Percentiles rank a stretch among this genome's conserved stretches.
These are phyloP conservation scores for Talaromyces proteolyticus DNA, from an alignment of 495 filamentous ascomycete genomes.

Conservation along the genomic window DNA sequence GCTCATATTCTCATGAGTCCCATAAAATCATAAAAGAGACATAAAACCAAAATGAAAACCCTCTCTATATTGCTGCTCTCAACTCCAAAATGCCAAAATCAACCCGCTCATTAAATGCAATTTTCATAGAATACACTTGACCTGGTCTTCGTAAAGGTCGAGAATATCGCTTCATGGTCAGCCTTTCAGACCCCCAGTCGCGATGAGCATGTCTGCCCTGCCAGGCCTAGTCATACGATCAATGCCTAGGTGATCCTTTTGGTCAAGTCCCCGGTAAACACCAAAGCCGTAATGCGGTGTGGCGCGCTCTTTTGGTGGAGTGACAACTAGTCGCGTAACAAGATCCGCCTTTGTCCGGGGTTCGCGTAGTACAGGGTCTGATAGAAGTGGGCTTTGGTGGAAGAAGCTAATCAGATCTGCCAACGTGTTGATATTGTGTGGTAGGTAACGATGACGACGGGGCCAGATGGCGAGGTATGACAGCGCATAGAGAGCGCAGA, in stretches of 20 bases:
- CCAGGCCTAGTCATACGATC: slow-evolving; percentile 50
- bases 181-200: slow-evolving; percentile 17
- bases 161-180: neutral
- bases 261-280: slow-evolving; percentile 54
- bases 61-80: neutral
- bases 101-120: too few relatives aligned
- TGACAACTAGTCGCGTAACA: slow-evolving; percentile 52
- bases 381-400: slow-evolving; percentile 60
- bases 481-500: slow-evolving; percentile 62
- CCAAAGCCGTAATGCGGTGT: slow-evolving; percentile 56
- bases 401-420: slow-evolving; percentile 75
- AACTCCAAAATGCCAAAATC: too few relatives aligned
- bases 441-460: slow-evolving; percentile 51
- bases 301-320: slow-evolving; percentile 39
- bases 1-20: neutral
- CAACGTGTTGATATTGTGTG: slow-evolving; percentile 63
- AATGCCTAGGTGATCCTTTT: slow-evolving; percentile 59
- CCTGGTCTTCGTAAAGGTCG: neutral
- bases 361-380: slow-evolving; percentile 59
- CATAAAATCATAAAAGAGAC: neutral
- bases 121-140: neutral
- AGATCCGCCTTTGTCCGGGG: slow-evolving; percentile 56
- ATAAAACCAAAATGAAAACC: neutral
- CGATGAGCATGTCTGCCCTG: slow-evolving; percentile 39
- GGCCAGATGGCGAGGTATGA: slow-evolving; percentile 56